Conservation (phyloP, 148 eudicot species). For the Silene latifolia region DNA sequence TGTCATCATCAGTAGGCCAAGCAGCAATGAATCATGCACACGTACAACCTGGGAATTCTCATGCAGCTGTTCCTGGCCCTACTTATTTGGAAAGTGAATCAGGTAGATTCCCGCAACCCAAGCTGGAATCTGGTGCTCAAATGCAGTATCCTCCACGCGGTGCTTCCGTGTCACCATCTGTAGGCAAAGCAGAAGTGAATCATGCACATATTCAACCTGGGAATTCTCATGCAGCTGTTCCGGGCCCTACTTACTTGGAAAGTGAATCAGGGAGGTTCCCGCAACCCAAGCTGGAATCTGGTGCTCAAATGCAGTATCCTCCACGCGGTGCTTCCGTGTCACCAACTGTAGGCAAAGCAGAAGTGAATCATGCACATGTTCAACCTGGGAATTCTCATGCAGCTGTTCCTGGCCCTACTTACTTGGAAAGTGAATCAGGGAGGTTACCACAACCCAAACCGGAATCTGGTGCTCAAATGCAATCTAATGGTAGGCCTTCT, state of each 20-base stretch:
- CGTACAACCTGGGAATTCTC: conserved; percentile 33
- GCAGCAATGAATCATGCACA: conserved; percentile 25
- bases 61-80: conserved; percentile 30
- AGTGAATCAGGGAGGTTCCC: conserved; percentile 29
- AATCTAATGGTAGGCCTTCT: conserved; percentile 42
- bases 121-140: conserved; percentile 22
- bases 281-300: conserved; percentile 31
- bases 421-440: conserved; percentile 32
- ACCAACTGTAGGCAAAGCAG: conserved; percentile 42
- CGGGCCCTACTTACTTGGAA: conserved; percentile 35
- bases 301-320: conserved; percentile 5
- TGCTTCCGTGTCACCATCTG: conserved; percentile 33
- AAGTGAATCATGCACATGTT: conserved; percentile 24
- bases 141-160: conserved; percentile 1
- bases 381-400: conserved; percentile 35
- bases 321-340: conserved; percentile 6
- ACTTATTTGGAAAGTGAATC: conserved; percentile 29
- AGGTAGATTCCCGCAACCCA: conserved; percentile 38
- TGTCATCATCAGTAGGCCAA: conserved; percentile 41
- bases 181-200: conserved; percentile 35
- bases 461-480: conserved; percentile 27
- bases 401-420: conserved; percentile 29
- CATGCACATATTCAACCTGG: conserved; percentile 29
- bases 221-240: conserved; percentile 30
- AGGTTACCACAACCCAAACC: conserved; percentile 33